phyloP scores from a whole-genome alignment of 2,329 filamentous ascomycete species.

The Aureobasidium musti region DNA sequence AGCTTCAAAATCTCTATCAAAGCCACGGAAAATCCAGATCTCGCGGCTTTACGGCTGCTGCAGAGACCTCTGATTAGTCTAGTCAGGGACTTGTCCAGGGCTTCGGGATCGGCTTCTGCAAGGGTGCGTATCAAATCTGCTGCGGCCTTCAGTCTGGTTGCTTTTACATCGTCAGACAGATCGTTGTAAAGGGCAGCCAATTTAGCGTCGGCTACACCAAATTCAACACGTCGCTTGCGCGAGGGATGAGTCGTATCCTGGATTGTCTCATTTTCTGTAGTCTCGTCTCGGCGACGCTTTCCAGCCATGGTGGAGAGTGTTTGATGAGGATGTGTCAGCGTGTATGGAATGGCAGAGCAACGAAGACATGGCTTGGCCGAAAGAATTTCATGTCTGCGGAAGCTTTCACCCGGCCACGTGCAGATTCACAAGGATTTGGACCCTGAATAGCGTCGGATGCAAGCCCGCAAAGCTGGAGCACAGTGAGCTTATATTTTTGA shows the following conservation, averaged over 20 bases:
- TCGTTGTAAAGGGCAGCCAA: slow-evolving; percentile 51
- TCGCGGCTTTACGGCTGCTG: slow-evolving; percentile 83
- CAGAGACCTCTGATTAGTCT: slow-evolving; percentile 81
- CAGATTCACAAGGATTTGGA: slow-evolving; percentile 8
- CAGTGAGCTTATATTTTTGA: slow-evolving; percentile 21
- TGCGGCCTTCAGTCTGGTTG: slow-evolving; percentile 49
- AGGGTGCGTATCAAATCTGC: slow-evolving; percentile 49
- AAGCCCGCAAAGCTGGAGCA: slow-evolving; percentile 25
- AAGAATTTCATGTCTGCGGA: slow-evolving; percentile 7
- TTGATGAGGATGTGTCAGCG: slow-evolving; percentile 29
- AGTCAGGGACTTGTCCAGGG: slow-evolving; percentile 45
- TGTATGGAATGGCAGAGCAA: slow-evolving; percentile 28
- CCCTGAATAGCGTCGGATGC: slow-evolving; percentile 26
- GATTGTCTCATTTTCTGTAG: slow-evolving; percentile 22
- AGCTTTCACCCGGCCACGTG: neutral
- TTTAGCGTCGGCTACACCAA: slow-evolving; percentile 46
- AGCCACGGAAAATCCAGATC: slow-evolving; percentile 86
- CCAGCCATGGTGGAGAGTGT: slow-evolving; percentile 31
- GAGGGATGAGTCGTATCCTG: slow-evolving; percentile 30
- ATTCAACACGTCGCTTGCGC: slow-evolving; percentile 40
- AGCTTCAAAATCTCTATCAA: slow-evolving; percentile 77
- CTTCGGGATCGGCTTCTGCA: slow-evolving; percentile 43
- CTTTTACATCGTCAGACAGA: slow-evolving; percentile 50
- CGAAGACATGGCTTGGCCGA: slow-evolving; percentile 12
- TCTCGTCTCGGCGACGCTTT: slow-evolving; percentile 32